phyloP scores from a whole-genome alignment of 2,329 filamentous ascomycete species.

The Claviceps maximensis region DNA sequence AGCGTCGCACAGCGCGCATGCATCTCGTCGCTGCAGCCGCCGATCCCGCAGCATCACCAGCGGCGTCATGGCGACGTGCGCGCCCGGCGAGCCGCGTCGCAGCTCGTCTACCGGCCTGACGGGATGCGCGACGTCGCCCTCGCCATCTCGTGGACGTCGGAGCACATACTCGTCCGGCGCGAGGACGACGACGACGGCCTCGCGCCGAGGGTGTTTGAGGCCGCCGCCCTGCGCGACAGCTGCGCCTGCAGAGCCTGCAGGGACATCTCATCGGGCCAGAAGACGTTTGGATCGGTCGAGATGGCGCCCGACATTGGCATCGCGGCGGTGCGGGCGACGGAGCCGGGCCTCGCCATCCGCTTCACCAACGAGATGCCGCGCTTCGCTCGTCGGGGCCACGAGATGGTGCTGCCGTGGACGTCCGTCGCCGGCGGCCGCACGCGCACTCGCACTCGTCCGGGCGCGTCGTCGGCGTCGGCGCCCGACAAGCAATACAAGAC shows the following conservation, averaged over 20 bases:
- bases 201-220: slow-evolving; percentile 6
- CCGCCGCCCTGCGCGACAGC: slow-evolving; percentile 34
- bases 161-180: slow-evolving; percentile 14
- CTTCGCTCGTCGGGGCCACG: slow-evolving; percentile 15
- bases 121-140: slow-evolving; percentile 5
- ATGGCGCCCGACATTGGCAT: slow-evolving; percentile 23
- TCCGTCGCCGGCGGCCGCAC: too few relatives aligned
- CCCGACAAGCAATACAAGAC: slow-evolving; percentile 8
- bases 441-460: background rate
- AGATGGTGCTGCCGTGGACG: slow-evolving; percentile 20
- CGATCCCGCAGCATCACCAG: background rate
- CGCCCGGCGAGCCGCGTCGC: too few relatives aligned
- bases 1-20: too few relatives aligned
- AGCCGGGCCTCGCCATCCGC: slow-evolving; percentile 37
- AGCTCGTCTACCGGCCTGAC: slow-evolving; percentile 5
- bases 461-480: background rate
- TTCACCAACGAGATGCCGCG: slow-evolving; percentile 40
- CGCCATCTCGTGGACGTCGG: slow-evolving; percentile 14
- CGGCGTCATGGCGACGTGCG: background rate
- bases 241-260: slow-evolving; percentile 41
- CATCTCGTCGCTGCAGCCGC: background rate
- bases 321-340: slow-evolving; percentile 14
- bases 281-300: slow-evolving; percentile 33
- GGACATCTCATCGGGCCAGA: slow-evolving; percentile 46
- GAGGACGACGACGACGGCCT: too few relatives aligned